Evolutionary conservation across 2,329 filamentous ascomycete species (phyloP).

Genomic region (Fonsecaea multimorphosa): DNA sequence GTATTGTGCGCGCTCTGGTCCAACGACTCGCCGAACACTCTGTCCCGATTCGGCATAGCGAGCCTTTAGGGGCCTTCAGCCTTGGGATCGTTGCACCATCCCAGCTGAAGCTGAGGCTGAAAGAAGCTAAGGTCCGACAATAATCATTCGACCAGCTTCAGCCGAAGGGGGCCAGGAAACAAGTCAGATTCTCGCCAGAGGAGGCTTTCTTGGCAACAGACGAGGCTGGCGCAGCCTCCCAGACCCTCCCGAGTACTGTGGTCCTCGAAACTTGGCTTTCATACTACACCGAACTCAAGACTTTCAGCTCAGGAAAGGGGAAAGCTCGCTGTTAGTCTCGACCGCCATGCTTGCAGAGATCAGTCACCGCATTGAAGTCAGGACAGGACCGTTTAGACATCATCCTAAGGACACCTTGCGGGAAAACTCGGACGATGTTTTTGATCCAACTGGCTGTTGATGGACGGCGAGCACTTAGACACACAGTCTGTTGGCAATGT

Average conservation of each 20-base stretch:
- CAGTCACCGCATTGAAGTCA: not conserved
- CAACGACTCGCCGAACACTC: not conserved
- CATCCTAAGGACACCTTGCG: not conserved
- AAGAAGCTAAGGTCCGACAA: constrained; percentile 1
- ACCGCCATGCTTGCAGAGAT: not conserved
- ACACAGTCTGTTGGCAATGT: not conserved
- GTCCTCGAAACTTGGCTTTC: not conserved
- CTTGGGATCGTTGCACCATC: not conserved
- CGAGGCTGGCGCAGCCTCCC: not conserved
- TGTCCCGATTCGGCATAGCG: not conserved
- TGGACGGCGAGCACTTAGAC: not conserved
- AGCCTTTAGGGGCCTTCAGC: not conserved
- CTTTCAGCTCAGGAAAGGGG: not conserved
- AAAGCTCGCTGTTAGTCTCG: not conserved
- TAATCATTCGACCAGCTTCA: not conserved
- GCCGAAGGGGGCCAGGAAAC: not conserved
- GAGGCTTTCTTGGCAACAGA: not conserved
- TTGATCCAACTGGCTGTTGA: not conserved
- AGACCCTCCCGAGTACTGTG: not conserved
- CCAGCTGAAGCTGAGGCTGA: constrained; percentile 8
- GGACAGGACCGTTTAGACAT: not conserved
- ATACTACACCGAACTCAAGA: not conserved
- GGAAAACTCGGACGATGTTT: not conserved
- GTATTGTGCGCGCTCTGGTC: not conserved
- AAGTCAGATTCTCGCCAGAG: not conserved